Percentiles rank a stretch among this genome's conserved stretches.
phyloP scores from a whole-genome alignment of 208 protist species.

The Acanthamoeba triangularis region DNA sequence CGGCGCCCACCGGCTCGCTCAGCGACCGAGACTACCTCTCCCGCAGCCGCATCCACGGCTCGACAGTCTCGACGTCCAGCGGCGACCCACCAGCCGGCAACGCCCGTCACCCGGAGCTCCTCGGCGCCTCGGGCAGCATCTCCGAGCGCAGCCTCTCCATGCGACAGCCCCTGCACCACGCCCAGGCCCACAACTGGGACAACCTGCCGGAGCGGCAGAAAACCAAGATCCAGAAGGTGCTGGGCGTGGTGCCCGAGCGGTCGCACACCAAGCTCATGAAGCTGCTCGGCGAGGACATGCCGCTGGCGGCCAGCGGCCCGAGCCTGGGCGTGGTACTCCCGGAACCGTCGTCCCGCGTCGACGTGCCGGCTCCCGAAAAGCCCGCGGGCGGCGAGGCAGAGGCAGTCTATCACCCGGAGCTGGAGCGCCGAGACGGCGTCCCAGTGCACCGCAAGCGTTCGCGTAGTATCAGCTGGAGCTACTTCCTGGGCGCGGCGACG shows the following conservation, averaged over 20 bases:
- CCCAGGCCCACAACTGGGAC: not conserved
- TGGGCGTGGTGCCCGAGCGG: slow-evolving; percentile 14
- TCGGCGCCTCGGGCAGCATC: not conserved
- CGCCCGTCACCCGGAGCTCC: no score
- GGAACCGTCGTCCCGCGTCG: not conserved
- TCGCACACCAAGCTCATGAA: slow-evolving; percentile 11
- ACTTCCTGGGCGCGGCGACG: not conserved
- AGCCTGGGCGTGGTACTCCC: not conserved
- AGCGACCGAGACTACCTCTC: no score
- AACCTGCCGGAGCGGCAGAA: not conserved
- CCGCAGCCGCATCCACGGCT: no score
- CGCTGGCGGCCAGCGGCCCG: not conserved
- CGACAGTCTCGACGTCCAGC: no score
- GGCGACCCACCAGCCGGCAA: no score
- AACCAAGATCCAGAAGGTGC: slow-evolving; percentile 45
- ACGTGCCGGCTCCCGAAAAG: not conserved
- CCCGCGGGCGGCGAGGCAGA: not conserved
- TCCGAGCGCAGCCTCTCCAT: not conserved
- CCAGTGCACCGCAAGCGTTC: not conserved
- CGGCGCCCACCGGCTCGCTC: no score
- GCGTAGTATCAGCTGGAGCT: slow-evolving; percentile 29
- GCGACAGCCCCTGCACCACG: not conserved
- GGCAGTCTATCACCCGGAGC: not conserved
- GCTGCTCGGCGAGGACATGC: not conserved
- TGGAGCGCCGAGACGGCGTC: not conserved